Conservation (phyloP, 2,329 filamentous ascomycete genomes). For the Diaporthe helianthi region DNA sequence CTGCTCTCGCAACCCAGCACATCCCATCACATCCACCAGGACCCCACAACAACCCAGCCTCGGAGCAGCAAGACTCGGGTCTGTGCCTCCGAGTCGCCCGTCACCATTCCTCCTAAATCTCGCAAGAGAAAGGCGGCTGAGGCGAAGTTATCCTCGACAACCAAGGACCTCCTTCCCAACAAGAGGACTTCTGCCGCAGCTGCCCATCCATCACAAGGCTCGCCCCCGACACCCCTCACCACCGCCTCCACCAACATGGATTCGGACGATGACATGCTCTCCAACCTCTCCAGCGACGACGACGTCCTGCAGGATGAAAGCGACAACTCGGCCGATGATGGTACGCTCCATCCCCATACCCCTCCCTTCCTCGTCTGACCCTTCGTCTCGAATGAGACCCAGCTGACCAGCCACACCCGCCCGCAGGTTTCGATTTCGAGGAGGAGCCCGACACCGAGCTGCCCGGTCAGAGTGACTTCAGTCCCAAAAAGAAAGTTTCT, state of each 20-base stretch:
- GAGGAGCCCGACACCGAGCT: slow-evolving; percentile 64
- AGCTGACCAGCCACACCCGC: slow-evolving; percentile 24
- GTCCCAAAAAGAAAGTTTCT: slow-evolving; percentile 73
- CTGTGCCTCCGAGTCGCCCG: slow-evolving; percentile 33
- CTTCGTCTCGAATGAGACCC: slow-evolving; percentile 21
- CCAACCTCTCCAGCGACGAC: slow-evolving; percentile 78
- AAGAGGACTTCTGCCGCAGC: slow-evolving; percentile 65
- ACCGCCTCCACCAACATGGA: slow-evolving; percentile 75
- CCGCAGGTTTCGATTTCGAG: slow-evolving; percentile 65
- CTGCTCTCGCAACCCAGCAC: neutral
- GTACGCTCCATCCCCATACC: slow-evolving; percentile 43
- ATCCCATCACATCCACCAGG: slow-evolving; percentile 2
- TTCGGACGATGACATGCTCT: slow-evolving; percentile 95
- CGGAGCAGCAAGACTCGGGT: slow-evolving; percentile 32
- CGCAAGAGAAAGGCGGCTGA: slow-evolving; percentile 71
- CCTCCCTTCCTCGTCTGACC: slow-evolving; percentile 29
- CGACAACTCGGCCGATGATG: slow-evolving; percentile 69
- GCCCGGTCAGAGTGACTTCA: slow-evolving; percentile 65
- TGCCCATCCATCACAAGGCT: slow-evolving; percentile 48
- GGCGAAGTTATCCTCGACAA: slow-evolving; percentile 62
- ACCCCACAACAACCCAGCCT: slow-evolving; percentile 16
- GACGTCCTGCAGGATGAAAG: slow-evolving; percentile 79
- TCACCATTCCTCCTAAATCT: slow-evolving; percentile 66
- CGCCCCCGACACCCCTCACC: slow-evolving; percentile 66
- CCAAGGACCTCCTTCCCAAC: slow-evolving; percentile 51